These are phyloP conservation scores for Aspergillus sp. DNA, from an alignment of 2,329 filamentous ascomycete genomes.

Conservation along the genomic window DNA sequence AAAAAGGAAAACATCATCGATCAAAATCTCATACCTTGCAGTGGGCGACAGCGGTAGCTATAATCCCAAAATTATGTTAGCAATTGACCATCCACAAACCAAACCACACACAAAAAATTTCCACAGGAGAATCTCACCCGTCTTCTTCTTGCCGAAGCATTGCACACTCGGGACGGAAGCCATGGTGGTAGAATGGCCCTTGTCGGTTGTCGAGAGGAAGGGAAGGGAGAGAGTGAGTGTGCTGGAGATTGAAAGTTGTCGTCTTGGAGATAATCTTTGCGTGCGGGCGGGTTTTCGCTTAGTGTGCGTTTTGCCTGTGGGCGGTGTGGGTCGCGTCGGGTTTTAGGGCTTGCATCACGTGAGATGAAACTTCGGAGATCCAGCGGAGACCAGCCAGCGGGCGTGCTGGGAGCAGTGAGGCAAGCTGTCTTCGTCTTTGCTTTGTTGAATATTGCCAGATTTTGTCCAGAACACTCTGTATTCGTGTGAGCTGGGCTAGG, in stretches of 20 bases:
- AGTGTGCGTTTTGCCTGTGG: conserved; percentile 24
- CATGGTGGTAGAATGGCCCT: conserved; percentile 52
- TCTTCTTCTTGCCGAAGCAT: conserved; percentile 99
- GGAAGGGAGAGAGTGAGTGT: conserved; percentile 28
- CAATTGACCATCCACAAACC: conserved; percentile 1
- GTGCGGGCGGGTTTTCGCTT: conserved; percentile 37
- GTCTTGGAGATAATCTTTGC: conserved; percentile 16
- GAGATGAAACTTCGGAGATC: conserved; percentile 5
- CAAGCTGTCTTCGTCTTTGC: no score
- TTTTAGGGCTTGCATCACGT: conserved; percentile 29
- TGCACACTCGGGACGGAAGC: conserved; percentile 74
- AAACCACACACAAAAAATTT: conserved; percentile 2
- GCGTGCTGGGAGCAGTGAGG: no score
- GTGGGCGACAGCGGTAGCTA: conserved; percentile 80
- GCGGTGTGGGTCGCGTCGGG: background rate
- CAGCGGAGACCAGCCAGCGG: no score
- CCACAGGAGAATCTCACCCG: conserved; percentile 38
- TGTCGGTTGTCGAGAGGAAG: conserved; percentile 28
- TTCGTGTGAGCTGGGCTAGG: no score
- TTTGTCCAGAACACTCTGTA: no score
- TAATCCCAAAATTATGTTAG: conserved; percentile 25
- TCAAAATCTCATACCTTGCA: conserved; percentile 61
- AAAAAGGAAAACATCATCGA: conserved; percentile 1
- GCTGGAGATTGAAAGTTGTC: conserved; percentile 1
- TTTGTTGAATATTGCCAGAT: no score